Conservation (phyloP, 331 rosid species). For the Dryas integrifolia region DNA sequence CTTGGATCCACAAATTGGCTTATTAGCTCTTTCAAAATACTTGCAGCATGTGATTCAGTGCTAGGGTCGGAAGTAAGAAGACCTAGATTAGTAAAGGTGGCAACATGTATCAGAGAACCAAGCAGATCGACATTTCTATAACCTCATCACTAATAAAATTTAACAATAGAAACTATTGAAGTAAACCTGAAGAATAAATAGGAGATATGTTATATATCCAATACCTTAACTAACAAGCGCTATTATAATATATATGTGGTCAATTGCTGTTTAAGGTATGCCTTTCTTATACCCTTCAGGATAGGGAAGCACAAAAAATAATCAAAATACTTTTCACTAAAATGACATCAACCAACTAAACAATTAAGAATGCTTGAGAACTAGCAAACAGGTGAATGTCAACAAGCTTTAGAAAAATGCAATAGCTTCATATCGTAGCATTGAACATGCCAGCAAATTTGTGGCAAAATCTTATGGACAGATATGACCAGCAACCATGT, state of each 20-base stretch:
- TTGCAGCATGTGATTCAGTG: constrained; percentile 63
- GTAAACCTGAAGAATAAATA: background rate
- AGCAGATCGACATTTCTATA: background rate
- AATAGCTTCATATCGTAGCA: background rate
- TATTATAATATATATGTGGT: background rate
- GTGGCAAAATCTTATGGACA: background rate
- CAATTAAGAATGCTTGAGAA: background rate
- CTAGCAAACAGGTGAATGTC: background rate
- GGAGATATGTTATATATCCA: background rate
- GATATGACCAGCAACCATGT: background rate
- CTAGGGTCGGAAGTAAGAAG: constrained; percentile 59
- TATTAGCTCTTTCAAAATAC: constrained; percentile 61
- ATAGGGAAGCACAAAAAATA: background rate
- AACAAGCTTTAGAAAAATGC: background rate
- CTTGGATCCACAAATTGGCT: constrained; percentile 39
- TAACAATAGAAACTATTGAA: background rate
- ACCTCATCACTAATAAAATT: background rate
- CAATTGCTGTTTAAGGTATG: background rate
- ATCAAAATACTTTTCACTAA: background rate
- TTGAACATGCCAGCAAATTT: background rate
- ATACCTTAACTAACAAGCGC: background rate
- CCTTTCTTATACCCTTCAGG: background rate
- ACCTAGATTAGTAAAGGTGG: constrained; percentile 47
- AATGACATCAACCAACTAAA: background rate
- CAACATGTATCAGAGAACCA: constrained; percentile 36